Base-by-base conservation (phyloP, 805 yeast genomes). In the Tetrapisispora pingtungensis region DNA sequence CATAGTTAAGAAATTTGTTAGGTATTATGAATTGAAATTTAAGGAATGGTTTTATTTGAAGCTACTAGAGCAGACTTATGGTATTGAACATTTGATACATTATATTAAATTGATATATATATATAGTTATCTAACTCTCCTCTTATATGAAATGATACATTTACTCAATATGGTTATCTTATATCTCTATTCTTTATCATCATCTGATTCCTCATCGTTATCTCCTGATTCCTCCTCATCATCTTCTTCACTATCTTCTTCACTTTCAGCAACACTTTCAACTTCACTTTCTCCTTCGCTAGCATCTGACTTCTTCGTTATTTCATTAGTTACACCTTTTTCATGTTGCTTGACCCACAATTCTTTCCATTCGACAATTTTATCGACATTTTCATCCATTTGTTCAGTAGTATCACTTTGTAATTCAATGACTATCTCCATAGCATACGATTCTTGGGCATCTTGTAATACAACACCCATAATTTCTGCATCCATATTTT, bases 401-500 rank as follows among this genome's bases (percentile, higher is more conserved):
- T 87, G 81, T 43, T 83, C 93, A 14, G 77, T 78, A 18, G 70
- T 64, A 59, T 90, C 80, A 47, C 95, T 84, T 38, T 66, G 68
- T 49, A 93, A 72, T 55, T 84, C 93, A 35, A 93, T 84, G 27
- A 93, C 90, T 26, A 88, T 79, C 50, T 83, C 85, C 36, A 80
- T 79, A 28, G 73, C 83, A 58, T 87, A 93, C 34, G 81, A 74
- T 30, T 87, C 96, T 46, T 75, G 69, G 0, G 97, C 98, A 52
- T 93, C 98, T 51, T 81, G 83, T 38, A 80, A 65, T 14, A 93
- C 76, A 13, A 90, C 85, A 53, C 89, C 90, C 97, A 93, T 93
- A 51, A 93, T 93, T 65, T 93, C 99, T 47, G 95, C 94, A 62
- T 93, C 98, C 37, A 93, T 67, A 59, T 93, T 93, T 57, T 93